phyloP scores from a whole-genome alignment of 2,329 filamentous ascomycete genomes.

The Ceratocystis destructans region DNA sequence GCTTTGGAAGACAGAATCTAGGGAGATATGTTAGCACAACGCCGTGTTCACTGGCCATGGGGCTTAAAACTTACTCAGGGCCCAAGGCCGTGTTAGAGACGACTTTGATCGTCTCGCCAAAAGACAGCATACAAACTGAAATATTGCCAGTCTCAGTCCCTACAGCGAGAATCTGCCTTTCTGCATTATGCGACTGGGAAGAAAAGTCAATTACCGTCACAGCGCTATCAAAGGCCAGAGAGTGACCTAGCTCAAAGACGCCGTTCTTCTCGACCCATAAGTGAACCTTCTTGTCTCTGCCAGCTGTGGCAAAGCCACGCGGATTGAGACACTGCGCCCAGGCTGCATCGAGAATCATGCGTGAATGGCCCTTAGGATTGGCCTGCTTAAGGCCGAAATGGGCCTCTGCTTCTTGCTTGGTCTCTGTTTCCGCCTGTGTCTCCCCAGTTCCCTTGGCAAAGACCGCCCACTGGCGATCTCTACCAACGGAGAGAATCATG shows the following conservation, averaged over 20 bases:
- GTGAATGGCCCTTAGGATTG: conserved; percentile 72
- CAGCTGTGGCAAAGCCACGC: conserved; percentile 66
- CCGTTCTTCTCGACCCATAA: conserved; percentile 42
- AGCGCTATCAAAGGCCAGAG: conserved; percentile 42
- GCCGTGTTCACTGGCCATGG: not conserved
- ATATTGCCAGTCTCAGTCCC: conserved; percentile 44
- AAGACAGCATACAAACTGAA: conserved; percentile 14
- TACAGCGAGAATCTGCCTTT: conserved; percentile 35
- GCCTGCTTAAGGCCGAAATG: conserved; percentile 46
- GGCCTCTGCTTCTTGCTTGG: conserved; percentile 18
- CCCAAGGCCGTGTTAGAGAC: conserved; percentile 11
- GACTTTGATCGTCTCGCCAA: conserved; percentile 3
- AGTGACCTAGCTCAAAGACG: conserved; percentile 16
- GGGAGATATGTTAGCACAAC: not conserved
- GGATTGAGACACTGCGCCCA: conserved; percentile 51
- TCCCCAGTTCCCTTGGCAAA: conserved; percentile 42
- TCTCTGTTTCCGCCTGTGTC: not conserved
- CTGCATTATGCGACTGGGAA: conserved; percentile 24
- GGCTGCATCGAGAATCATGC: conserved; percentile 82
- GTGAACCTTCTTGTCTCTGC: conserved; percentile 74
- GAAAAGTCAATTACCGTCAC: conserved; percentile 59
- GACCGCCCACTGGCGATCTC: conserved; percentile 82
- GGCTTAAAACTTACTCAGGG: conserved; percentile 11
- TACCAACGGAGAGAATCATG: conserved; percentile 72
- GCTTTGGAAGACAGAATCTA: conserved; percentile 46